Base-by-base conservation (phyloP, 106 monocot genomes). In the Apostasia shenzhenica region DNA sequence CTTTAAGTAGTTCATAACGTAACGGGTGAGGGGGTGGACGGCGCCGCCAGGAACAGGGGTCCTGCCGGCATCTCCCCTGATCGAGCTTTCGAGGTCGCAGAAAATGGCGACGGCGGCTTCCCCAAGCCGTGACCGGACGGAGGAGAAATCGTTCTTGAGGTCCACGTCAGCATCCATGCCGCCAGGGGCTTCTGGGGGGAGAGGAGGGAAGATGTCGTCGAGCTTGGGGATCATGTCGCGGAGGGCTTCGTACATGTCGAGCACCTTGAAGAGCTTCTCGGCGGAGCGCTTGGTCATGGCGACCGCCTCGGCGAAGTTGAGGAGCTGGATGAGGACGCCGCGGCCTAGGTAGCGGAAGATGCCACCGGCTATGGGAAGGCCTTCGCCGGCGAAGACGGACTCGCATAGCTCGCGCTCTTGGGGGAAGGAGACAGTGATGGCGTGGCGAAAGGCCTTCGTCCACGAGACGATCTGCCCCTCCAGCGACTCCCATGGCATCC, bases 211-310 rank as follows among this genome's bases (percentile, higher is more conserved):
- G 10, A 87, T 14, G n/a, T 7, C 38, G 43, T 80, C 82, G 8
- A 89, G 13, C 37, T 72, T 60, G 1, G 79, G 76, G 8, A 67
- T 54, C 26, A 77, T 70, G 55, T 89, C 89, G 1, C 80, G 57
- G 62, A 89, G 60, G 11, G 85, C 75, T 66, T 89, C 89, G 73
- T 85, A 85, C 80, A 89, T 85, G 67, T 89, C 89, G 49, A 89
- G 82, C 63, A 89, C 77, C 69, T 89, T 89, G 82, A 85, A 89
- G 13, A 89, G 70, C 82, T 85, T 89, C 82, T 89, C 89, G 5
- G 85, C 79, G 4, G 89, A 85, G 52, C 82, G 79, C 66, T 72
- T 81, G 37, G 82, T 78, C 75, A 77, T 77, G 42, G 85, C 68
- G 47, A 80, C 77, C 1, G 79, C 89, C 72, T 89, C 89, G 13